Percentiles rank a stretch among this genome's conserved stretches.
phyloP scores from a whole-genome alignment of 345 rosid species.

The Streptanthus diversifolius region DNA sequence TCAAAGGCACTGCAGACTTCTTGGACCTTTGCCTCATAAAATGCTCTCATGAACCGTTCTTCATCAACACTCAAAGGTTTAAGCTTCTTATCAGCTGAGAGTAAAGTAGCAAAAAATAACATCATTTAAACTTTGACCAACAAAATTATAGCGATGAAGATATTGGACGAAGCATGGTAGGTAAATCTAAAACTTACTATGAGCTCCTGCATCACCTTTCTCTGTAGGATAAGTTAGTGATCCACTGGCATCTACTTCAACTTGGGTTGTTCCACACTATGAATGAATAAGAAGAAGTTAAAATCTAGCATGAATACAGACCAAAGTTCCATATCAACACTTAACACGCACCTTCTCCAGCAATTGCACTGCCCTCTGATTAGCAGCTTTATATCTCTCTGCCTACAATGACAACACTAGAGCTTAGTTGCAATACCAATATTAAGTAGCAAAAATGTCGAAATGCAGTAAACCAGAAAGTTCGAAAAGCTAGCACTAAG shows the following conservation, averaged over 20 bases:
- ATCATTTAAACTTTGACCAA: not conserved
- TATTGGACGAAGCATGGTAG: not conserved
- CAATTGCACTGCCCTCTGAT: slow-evolving; percentile 68
- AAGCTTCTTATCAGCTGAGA: slow-evolving; percentile 64
- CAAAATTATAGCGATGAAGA: slow-evolving; percentile 1
- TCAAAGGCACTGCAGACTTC: slow-evolving; percentile 95
- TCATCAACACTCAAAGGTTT: slow-evolving; percentile 83
- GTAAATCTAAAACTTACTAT: slow-evolving; percentile 36
- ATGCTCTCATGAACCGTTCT: slow-evolving; percentile 83
- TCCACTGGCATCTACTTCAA: slow-evolving; percentile 90
- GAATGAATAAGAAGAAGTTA: slow-evolving; percentile 2
- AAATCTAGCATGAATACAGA: slow-evolving; percentile 17
- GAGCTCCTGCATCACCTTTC: slow-evolving; percentile 46
- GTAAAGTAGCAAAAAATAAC: not conserved
- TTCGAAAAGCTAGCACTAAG: too few relatives aligned
- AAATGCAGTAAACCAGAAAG: too few relatives aligned
- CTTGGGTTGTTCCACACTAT: slow-evolving; percentile 76
- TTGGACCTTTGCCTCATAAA: slow-evolving; percentile 83
- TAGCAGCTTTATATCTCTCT: slow-evolving; percentile 58
- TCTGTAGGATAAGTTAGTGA: slow-evolving; percentile 64
- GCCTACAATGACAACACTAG: slow-evolving; percentile 37
- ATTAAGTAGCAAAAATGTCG: too few relatives aligned
- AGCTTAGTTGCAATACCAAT: slow-evolving; percentile 14
- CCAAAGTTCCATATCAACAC: not conserved
- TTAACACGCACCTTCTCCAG: slow-evolving; percentile 58